phyloP scores from a whole-genome alignment of 495 filamentous ascomycete species.

The Xylaria curta region DNA sequence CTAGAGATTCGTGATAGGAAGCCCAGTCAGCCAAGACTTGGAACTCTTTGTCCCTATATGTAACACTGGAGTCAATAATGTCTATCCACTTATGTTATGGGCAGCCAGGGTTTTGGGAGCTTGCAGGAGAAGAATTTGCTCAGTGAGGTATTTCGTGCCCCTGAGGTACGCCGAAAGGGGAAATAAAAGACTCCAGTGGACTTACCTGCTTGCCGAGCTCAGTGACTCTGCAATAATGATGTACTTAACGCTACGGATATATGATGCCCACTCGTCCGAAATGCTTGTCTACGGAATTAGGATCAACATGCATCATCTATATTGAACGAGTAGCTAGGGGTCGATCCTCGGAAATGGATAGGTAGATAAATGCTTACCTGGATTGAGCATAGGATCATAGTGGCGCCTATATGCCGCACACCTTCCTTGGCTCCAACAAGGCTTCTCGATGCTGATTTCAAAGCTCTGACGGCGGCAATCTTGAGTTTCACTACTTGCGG shows the following conservation, averaged over 20 bases:
- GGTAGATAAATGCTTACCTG: neutral
- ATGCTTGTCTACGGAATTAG: constrained; percentile 30
- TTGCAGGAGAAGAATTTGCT: no score
- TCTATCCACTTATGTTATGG: no score
- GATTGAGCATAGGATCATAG: constrained; percentile 42
- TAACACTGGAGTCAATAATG: no score
- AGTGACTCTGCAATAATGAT: constrained; percentile 31
- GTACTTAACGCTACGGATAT: constrained; percentile 38
- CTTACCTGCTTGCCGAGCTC: neutral
- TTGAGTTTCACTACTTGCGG: constrained; percentile 41
- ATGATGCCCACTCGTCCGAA: constrained; percentile 35
- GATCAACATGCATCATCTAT: neutral
- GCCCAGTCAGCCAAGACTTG: constrained; percentile 45
- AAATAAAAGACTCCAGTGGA: no score
- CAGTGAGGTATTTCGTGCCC: no score
- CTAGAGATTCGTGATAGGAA: constrained; percentile 40
- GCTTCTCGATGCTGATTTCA: constrained; percentile 30
- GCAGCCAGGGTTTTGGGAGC: no score
- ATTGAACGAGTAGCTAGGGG: neutral
- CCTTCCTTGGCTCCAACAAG: constrained; percentile 28
- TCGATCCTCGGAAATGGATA: neutral
- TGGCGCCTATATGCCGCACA: constrained; percentile 45
- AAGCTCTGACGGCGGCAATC: constrained; percentile 29
- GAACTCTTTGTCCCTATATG: constrained; percentile 22
- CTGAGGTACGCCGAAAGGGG: no score